A percentile compares a stretch with the other conserved stretches of the same genome.
phyloP scores from a whole-genome alignment of 176 grass and related monocot species.

The Phoenix roebelenii region DNA sequence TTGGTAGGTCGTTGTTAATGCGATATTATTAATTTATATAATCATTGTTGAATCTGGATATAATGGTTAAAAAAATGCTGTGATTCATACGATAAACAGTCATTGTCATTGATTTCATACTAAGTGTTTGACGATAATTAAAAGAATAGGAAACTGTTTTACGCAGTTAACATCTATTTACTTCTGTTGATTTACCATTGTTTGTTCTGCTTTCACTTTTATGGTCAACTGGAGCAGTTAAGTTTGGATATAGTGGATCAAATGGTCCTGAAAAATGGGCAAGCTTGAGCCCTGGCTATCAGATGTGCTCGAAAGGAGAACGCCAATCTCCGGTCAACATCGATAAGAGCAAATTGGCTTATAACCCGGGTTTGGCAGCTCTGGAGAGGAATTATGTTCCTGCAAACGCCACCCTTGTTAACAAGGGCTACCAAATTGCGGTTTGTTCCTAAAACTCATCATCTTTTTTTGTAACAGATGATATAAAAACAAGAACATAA shows the following conservation, averaged over 20 bases:
- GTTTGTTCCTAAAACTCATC: slow-evolving; percentile 27
- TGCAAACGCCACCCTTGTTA: slow-evolving; percentile 50
- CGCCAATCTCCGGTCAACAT: slow-evolving; percentile 73
- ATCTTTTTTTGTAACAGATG: neutral
- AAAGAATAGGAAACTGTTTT: no score
- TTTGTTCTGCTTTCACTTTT: slow-evolving; percentile 2
- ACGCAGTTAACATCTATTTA: neutral
- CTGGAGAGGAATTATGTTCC: slow-evolving; percentile 51
- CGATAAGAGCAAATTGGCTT: slow-evolving; percentile 23
- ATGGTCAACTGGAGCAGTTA: slow-evolving; percentile 19
- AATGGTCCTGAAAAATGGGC: slow-evolving; percentile 57
- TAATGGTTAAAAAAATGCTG: no score
- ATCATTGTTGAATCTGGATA: no score
- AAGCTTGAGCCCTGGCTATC: slow-evolving; percentile 47
- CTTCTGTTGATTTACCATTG: neutral
- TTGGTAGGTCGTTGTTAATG: no score
- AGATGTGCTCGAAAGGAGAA: slow-evolving; percentile 55
- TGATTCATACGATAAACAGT: no score
- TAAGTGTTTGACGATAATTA: no score
- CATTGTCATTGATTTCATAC: no score
- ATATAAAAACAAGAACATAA: neutral
- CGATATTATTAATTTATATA: no score
- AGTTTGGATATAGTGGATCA: slow-evolving; percentile 51
- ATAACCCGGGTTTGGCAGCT: slow-evolving; percentile 33
- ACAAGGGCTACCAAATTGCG: slow-evolving; percentile 60